These are phyloP conservation scores for Candida glaebosa DNA, from an alignment of 805 yeast genomes.

Conservation along the genomic window DNA sequence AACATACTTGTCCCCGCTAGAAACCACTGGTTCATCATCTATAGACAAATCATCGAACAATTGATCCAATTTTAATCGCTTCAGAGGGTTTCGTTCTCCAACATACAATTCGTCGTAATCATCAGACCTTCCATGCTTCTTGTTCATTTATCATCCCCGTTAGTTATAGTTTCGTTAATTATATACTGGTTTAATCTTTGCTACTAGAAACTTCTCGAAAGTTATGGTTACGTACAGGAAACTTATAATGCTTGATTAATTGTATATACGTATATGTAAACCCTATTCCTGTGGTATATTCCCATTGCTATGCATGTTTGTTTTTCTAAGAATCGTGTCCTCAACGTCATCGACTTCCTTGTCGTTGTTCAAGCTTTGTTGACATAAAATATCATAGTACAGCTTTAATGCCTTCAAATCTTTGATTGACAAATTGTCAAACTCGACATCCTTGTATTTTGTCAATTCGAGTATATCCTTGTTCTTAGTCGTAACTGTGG, in stretches of 20 bases:
- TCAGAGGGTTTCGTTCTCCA: constrained; percentile 12
- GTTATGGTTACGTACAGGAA: not conserved
- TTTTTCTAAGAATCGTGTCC: not conserved
- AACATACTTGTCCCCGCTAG: constrained; percentile 3
- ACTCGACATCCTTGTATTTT: constrained; percentile 30
- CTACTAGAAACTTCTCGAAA: not conserved
- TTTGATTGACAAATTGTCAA: constrained; percentile 32
- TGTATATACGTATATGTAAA: not conserved
- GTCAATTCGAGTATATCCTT: constrained; percentile 22
- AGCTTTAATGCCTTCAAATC: constrained; percentile 31
- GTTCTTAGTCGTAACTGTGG: constrained; percentile 7
- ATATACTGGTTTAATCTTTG: not conserved
- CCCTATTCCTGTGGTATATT: not conserved
- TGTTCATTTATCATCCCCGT: constrained; percentile 3
- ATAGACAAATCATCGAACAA: constrained; percentile 19
- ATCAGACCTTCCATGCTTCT: constrained; percentile 9
- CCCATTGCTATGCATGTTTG: not conserved
- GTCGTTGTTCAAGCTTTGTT: constrained; percentile 11
- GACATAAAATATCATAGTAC: constrained; percentile 38
- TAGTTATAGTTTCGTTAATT: not conserved
- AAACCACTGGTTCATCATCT: not conserved
- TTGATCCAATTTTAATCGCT: constrained; percentile 29
- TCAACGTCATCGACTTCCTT: constrained; percentile 6
- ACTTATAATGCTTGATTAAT: not conserved
- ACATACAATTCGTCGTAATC: constrained; percentile 8